These are phyloP conservation scores for Talaromyces pinophilus DNA, from an alignment of 2,329 filamentous ascomycete genomes.

Conservation along the genomic window DNA sequence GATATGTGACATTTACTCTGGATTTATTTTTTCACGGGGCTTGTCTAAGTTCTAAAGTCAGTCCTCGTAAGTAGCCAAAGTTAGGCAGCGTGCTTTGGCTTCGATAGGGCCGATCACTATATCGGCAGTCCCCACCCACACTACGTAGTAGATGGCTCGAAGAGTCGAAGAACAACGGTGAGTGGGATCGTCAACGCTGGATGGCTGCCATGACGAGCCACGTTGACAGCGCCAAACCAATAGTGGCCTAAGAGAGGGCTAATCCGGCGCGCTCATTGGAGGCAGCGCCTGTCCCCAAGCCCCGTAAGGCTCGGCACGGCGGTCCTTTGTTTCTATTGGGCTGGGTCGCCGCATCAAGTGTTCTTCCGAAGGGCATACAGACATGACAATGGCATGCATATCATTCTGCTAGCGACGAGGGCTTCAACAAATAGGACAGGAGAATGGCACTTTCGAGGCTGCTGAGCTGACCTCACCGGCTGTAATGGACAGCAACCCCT, in stretches of 20 bases:
- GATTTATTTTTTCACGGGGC: neutral
- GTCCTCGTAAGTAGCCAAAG: neutral
- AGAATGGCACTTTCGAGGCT: neutral
- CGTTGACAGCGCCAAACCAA: constrained; percentile 29
- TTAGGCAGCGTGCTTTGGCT: neutral
- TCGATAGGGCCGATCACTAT: neutral
- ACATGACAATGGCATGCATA: constrained; percentile 2
- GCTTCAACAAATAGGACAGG: neutral
- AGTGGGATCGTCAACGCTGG: neutral
- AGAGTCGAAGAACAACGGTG: constrained; percentile 8
- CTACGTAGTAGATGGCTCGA: neutral
- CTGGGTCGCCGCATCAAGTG: neutral
- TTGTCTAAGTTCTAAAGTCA: neutral
- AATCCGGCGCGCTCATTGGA: constrained; percentile 17
- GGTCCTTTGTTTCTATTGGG: constrained; percentile 17
- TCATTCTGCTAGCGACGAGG: constrained; percentile 5
- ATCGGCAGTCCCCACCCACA: neutral
- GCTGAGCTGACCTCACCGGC: constrained; percentile 2
- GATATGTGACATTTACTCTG: neutral
- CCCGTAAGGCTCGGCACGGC: constrained; percentile 17
- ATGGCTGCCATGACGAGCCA: constrained; percentile 25
- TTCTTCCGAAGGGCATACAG: constrained; percentile 4
- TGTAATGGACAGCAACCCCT: neutral
- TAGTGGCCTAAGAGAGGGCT: neutral
- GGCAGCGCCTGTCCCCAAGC: constrained; percentile 22